These are phyloP conservation scores for Neonectria hederae DNA, from an alignment of 2,329 filamentous ascomycete species.

Conservation along the genomic window DNA sequence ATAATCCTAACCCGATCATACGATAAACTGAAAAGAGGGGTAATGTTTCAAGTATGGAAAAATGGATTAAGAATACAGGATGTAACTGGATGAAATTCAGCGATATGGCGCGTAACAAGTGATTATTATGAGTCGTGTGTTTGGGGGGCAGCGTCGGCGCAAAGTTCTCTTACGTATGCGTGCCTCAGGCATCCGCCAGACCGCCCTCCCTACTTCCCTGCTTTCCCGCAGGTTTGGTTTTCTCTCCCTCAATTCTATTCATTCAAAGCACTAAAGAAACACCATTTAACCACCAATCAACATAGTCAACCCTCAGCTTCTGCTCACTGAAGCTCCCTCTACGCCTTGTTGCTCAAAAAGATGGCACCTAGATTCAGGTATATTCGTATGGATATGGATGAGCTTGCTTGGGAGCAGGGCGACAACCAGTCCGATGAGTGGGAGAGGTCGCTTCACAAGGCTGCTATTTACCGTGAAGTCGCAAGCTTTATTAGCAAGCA, in stretches of 20 bases:
- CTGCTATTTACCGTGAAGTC: conserved; percentile 31
- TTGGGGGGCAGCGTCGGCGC: neutral
- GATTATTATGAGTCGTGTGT: neutral
- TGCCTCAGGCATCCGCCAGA: neutral
- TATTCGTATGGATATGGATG: conserved; percentile 32
- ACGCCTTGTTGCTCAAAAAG: neutral
- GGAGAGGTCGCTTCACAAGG: conserved; percentile 33
- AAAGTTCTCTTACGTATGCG: neutral
- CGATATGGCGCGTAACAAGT: neutral
- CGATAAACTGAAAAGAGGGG: neutral
- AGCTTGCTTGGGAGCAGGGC: conserved; percentile 42
- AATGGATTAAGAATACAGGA: neutral
- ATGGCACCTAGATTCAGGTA: neutral
- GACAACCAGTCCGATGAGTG: conserved; percentile 41
- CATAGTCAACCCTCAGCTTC: neutral
- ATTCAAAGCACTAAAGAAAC: neutral
- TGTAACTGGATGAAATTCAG: neutral
- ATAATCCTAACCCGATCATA: neutral
- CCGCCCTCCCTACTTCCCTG: neutral
- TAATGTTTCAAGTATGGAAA: neutral
- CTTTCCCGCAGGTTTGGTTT: neutral
- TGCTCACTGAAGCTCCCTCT: neutral
- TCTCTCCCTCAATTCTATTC: neutral
- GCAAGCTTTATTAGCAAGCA: conserved; percentile 39
- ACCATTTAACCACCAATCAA: neutral